Base-by-base conservation (phyloP, 192 early-diverging fungal genomes). In the Borealophlyctis nickersoniae region DNA sequence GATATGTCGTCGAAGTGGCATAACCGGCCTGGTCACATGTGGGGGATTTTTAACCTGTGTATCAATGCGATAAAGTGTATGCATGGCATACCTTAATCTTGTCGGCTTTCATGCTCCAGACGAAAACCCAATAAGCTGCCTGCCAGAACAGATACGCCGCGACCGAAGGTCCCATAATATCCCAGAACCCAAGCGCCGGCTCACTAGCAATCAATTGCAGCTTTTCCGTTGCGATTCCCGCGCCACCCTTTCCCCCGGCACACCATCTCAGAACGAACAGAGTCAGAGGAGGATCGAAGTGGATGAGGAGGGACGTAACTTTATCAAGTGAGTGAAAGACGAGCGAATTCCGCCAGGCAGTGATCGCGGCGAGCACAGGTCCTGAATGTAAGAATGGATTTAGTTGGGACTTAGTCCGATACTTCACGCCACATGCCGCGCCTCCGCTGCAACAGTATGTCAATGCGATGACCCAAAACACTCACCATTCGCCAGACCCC, bases 291-390 rank as follows among this genome's bases (percentile, higher is more conserved):
- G 87, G 87, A 39, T 76, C 75, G 57, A 88, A 84, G 62, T 88
- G 87, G 49, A 88, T 84, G 48, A 76, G 76, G 9, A 88, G 76
- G 1, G 81, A 84, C 14, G 74, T 75, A 26, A 68, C 51, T 68
- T 88, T 88, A 71, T 88, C 87, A 33, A 88, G 36, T 2, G 82
- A 85, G 67, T 80, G 83, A 49, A 86, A 82, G 4, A 86, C 81
- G 3, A 86, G 59, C 11, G 73, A 74, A 49, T 71, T 73, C 49
- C 69, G 36, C 73, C 73, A 76, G 0, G 86, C 80, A 54, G 86
- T 73, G 36, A 86, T 87, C 0, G 87, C 87, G 67, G 80, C 81
- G n/a, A 78, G 77, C 0, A 88, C 79, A 48, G 87, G 87, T 14
- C 87, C 87, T n/a, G n/a, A n/a, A n/a, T n/a, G n/a, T n/a, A n/a